A percentile compares a stretch with the other conserved stretches of the same genome.
phyloP scores from a whole-genome alignment of 768 basidiomycete species.

The Podaxis sp. region DNA sequence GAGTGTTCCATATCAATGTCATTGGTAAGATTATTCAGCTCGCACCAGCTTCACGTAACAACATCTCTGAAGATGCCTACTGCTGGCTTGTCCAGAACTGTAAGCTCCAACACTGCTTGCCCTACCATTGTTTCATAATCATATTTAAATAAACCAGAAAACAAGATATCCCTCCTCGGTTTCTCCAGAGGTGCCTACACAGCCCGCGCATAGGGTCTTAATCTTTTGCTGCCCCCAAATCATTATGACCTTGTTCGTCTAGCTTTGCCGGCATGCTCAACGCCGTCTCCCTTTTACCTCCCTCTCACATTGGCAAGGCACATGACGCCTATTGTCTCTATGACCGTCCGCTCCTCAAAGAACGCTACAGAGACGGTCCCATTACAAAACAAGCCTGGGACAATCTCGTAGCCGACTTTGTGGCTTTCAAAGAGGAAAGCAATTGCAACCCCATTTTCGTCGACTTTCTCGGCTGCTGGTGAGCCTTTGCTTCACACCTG shows the following conservation, averaged over 20 bases:
- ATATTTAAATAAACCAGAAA: not conserved
- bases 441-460: constrained; percentile 43
- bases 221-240: not conserved
- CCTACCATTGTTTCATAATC: not conserved
- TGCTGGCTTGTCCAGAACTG: constrained; percentile 20
- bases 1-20: constrained; percentile 19
- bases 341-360: not conserved
- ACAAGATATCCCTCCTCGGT: constrained; percentile 14
- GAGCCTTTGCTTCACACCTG: not conserved
- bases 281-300: constrained; percentile 23
- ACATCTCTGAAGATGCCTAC: constrained; percentile 17
- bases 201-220: constrained; percentile 20
- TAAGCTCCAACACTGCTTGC: not conserved
- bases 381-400: constrained; percentile 20
- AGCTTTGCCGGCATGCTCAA: constrained; percentile 21
- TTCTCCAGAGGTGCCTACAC: constrained; percentile 23
- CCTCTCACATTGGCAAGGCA: constrained; percentile 16
- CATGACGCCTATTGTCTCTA: constrained; percentile 14
- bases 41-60: not conserved
- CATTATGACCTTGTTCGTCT: not conserved
- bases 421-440: constrained; percentile 39
- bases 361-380: constrained; percentile 9
- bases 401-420: constrained; percentile 15
- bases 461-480: not conserved
- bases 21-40: constrained; percentile 15